Percentiles rank a stretch among this genome's conserved stretches.
Evolutionary conservation across 768 basidiomycete genomes (phyloP).

Genomic region (Tricholoma terreum): DNA sequence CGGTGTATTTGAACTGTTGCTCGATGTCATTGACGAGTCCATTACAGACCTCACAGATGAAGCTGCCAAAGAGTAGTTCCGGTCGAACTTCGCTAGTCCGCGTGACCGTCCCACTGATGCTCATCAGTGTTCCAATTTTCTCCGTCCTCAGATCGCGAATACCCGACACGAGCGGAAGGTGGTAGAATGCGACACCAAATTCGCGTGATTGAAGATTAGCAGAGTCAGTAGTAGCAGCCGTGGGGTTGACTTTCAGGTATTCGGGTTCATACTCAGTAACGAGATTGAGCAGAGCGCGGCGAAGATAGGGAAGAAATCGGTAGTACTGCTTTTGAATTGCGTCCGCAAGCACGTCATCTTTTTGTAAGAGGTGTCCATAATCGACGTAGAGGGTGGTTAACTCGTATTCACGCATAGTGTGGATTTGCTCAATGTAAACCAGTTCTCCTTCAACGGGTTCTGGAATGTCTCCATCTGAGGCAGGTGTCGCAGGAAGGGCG

Average conservation of each 20-base stretch:
- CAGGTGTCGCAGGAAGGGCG: conserved; percentile 75
- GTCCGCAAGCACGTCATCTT: conserved; percentile 90
- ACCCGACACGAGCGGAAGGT: conserved; percentile 88
- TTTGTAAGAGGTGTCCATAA: conserved; percentile 83
- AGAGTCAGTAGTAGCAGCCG: conserved; percentile 82
- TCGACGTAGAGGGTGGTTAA: conserved; percentile 96
- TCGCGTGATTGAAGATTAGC: conserved; percentile 89
- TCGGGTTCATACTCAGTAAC: conserved; percentile 89
- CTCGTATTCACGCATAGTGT: conserved; percentile 92
- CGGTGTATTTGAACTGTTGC: conserved; percentile 99
- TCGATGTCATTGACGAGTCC: conserved; percentile 90
- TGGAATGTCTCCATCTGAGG: conserved; percentile 62
- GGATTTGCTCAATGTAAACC: conserved; percentile 90
- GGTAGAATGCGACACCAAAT: conserved; percentile 94
- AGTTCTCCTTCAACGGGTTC: conserved; percentile 58
- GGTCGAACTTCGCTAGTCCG: conserved; percentile 97
- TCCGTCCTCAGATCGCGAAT: conserved; percentile 93
- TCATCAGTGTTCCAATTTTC: conserved; percentile 90
- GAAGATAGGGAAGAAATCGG: conserved; percentile 91
- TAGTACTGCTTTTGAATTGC: conserved; percentile 96
- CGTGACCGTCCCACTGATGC: conserved; percentile 96
- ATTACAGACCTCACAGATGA: conserved; percentile 86
- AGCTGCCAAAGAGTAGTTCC: conserved; percentile 90
- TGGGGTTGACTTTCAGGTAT: conserved; percentile 92
- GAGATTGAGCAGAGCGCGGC: conserved; percentile 86